These are phyloP conservation scores for Haematococcus sp. DNA, from an alignment of 139 green algal species.

Conservation along the genomic window DNA sequence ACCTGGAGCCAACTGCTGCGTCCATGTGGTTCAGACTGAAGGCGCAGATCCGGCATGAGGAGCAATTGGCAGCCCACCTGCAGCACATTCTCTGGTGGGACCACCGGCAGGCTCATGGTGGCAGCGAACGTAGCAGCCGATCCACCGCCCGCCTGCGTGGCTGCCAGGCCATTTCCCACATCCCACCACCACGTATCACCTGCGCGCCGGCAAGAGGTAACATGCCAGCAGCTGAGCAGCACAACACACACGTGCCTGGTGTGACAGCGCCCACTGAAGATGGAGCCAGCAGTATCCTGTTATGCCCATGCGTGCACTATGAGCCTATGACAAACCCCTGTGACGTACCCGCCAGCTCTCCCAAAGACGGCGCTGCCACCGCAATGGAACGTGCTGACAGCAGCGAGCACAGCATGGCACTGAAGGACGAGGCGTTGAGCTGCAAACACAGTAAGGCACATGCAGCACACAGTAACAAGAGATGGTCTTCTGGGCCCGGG, in stretches of 20 bases:
- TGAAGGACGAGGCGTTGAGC: conserved; percentile 37
- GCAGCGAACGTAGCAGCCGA: conserved; percentile 28
- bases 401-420: conserved; percentile 53
- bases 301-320: too few relatives aligned
- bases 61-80: too few relatives aligned
- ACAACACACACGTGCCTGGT: too few relatives aligned
- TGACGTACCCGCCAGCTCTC: conserved; percentile 27
- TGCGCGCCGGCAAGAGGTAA: conserved; percentile 11
- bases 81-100: not conserved
- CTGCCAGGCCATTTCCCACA: conserved; percentile 8
- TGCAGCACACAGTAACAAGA: too few relatives aligned
- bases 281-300: too few relatives aligned
- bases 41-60: too few relatives aligned
- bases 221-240: conserved; percentile 11
- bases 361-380: conserved; percentile 14
- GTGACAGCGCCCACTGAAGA: conserved; percentile 9
- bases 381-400: conserved; percentile 27
- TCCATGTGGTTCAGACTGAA: too few relatives aligned
- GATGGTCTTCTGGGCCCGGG: too few relatives aligned
- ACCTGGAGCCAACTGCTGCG: too few relatives aligned
- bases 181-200: conserved; percentile 7
- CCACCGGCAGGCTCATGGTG: conserved; percentile 1
- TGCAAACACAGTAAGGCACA: too few relatives aligned
- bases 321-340: too few relatives aligned
- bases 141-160: not conserved